These are phyloP conservation scores for Kwoniella heveanensis DNA, from an alignment of 768 basidiomycete genomes.

Conservation along the genomic window DNA sequence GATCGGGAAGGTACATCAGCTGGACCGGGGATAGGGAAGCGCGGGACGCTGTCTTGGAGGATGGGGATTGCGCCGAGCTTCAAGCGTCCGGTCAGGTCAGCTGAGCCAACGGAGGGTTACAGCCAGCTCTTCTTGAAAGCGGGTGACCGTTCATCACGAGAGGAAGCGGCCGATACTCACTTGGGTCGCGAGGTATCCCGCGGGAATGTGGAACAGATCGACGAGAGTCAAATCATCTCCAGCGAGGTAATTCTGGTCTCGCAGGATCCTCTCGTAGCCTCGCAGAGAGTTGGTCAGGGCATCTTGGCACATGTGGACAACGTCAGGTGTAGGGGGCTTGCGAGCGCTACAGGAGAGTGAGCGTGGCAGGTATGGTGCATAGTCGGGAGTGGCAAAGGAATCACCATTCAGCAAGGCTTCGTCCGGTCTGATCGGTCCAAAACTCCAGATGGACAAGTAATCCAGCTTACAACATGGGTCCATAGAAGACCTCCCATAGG, in stretches of 20 bases:
- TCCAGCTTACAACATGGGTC: conserved; percentile 58
- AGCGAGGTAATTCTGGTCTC: conserved; percentile 62
- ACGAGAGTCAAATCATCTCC: conserved; percentile 63
- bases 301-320: conserved; percentile 52
- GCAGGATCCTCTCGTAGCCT: conserved; percentile 64
- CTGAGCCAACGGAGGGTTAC: too few relatives aligned
- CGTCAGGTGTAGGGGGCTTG: conserved; percentile 14
- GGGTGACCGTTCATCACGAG: too few relatives aligned
- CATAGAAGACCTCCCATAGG: conserved; percentile 62
- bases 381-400: too few relatives aligned
- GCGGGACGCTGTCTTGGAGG: not conserved
- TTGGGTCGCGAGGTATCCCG: not conserved
- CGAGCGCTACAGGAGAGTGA: too few relatives aligned
- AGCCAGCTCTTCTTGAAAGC: too few relatives aligned
- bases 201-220: conserved; percentile 65
- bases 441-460: too few relatives aligned
- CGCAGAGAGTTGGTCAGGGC: conserved; percentile 58
- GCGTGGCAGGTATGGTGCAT: too few relatives aligned
- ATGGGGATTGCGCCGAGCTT: not conserved
- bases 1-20: not conserved
- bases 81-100: not conserved
- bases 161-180: too few relatives aligned
- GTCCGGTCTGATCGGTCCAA: not conserved
- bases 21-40: not conserved
- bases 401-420: too few relatives aligned